Evolutionary conservation across 2,329 filamentous ascomycete genomes (phyloP), one percentile per base, ranked within the genome.

Genomic region (Thelonectria rubi): DNA sequence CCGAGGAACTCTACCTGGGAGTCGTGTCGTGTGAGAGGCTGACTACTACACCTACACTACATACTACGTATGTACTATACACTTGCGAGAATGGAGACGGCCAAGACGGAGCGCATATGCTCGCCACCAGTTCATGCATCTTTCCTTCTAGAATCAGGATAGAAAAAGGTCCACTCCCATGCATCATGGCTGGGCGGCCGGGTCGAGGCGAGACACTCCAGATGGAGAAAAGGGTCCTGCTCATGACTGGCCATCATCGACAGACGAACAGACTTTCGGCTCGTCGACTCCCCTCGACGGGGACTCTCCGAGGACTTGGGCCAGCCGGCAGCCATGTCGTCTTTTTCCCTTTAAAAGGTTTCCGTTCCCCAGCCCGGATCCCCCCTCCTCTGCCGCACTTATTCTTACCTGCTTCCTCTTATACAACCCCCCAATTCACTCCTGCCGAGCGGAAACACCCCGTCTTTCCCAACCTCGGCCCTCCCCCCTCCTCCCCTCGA

Each of bases 161-260:
- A 18, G 53, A 57, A 53, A 3, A 53, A 3, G 42, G 42, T 48
- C 58, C 54, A 58, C 54, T 43, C 18, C 15, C 58, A 39, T 34
- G 58, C 42, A 61, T 61, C 58, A 46, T 49, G 48, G 20, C 42
- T 24, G 15, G 57, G 58, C 51, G 57, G 58, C 58, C 32, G 26
- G 52, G 52, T 51, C 30, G 32, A 55, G 47, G 57, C 45, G 54
- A 60, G 51, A 14, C 26, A 3, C 18, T 30, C 45, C 51, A 50
- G 46, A 60, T 55, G 58, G 58, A 55, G 46, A 55, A 30, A 30
- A 30, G 26, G 26, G 46, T 51, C 52, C 46, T 55, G 45, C 18
- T 17, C 12, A 39, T 40, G 46, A 49, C 58, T 37, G 50, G 40
- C 21, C 51, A 51, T 47, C 40, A 60, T 56, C 58, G 58, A 60